Percentiles rank a stretch among this genome's conserved stretches.
phyloP scores from a whole-genome alignment of 2,329 filamentous ascomycete species.

The Didymella arachidicola region DNA sequence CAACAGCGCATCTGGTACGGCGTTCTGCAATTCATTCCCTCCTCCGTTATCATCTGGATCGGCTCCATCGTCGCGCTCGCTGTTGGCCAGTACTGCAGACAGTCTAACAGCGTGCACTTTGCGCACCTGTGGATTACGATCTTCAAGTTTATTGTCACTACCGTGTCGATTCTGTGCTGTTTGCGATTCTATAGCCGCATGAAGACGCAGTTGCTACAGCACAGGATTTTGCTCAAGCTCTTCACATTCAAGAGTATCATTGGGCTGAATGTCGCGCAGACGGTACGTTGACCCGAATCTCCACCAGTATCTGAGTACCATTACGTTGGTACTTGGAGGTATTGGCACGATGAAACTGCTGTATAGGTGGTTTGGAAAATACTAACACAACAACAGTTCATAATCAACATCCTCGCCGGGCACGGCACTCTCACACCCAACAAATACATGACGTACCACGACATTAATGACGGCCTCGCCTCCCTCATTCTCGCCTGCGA shows the following conservation, averaged over 20 bases:
- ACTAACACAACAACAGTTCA: conserved; percentile 27
- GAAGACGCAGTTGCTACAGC: conserved; percentile 31
- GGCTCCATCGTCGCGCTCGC: conserved; percentile 35
- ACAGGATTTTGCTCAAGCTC: conserved; percentile 42
- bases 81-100: conserved; percentile 38
- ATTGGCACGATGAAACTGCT: no score
- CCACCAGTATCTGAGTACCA: neutral
- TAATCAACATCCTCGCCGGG: conserved; percentile 42
- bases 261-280: conserved; percentile 40
- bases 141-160: conserved; percentile 31
- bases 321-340: no score
- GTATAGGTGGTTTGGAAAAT: neutral
- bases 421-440: conserved; percentile 31
- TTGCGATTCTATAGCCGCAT: conserved; percentile 37
- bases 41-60: conserved; percentile 40
- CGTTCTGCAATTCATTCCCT: conserved; percentile 44
- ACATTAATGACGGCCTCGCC: conserved; percentile 38
- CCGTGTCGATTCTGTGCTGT: conserved; percentile 32
- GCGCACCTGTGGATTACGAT: conserved; percentile 44
- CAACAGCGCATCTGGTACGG: conserved; percentile 40
- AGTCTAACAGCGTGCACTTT: conserved; percentile 40
- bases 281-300: conserved; percentile 25
- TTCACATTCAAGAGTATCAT: conserved; percentile 46
- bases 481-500: conserved; percentile 42
- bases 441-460: conserved; percentile 41